phyloP scores from a whole-genome alignment of 2,329 filamentous ascomycete species.

The Pestalotiopsis sp. region DNA sequence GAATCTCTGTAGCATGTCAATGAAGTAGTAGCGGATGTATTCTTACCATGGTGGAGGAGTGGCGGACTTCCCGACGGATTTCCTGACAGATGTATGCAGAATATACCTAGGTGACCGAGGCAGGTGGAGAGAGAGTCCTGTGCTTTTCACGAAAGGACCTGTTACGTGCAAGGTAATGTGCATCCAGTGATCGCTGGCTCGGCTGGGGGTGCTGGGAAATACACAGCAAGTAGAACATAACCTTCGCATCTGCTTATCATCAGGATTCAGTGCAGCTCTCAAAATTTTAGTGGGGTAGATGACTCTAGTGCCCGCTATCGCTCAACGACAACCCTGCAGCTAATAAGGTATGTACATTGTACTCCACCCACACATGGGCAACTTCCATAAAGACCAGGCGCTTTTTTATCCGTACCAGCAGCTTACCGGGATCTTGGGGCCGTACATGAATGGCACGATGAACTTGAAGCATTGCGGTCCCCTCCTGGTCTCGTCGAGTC shows the following conservation, averaged over 20 bases:
- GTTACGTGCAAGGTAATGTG: not conserved
- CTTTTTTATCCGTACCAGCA: too few species aligned
- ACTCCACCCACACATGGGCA: not conserved
- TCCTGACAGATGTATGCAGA: not conserved
- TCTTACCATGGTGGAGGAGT: not conserved
- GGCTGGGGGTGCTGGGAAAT: not conserved
- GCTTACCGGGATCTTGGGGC: too few species aligned
- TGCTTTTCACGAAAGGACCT: not conserved
- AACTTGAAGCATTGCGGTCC: too few species aligned
- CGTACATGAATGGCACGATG: too few species aligned
- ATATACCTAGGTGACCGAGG: not conserved
- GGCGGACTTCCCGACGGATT: too few species aligned
- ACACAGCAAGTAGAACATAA: not conserved
- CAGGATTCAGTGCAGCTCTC: not conserved
- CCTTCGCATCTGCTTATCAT: not conserved
- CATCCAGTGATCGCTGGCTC: not conserved
- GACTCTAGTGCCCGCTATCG: not conserved
- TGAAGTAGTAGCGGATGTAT: not conserved
- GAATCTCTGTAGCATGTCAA: not conserved
- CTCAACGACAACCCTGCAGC: not conserved
- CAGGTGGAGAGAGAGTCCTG: not conserved
- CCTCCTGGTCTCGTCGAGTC: too few species aligned
- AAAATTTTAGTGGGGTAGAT: conserved; percentile 1
- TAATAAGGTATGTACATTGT: not conserved
- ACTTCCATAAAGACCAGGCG: not conserved